Evolutionary conservation across 169 alveolate genomes (phyloP), one percentile per base, ranked within the genome.

Genomic region (Eimeria necatrix): DNA sequence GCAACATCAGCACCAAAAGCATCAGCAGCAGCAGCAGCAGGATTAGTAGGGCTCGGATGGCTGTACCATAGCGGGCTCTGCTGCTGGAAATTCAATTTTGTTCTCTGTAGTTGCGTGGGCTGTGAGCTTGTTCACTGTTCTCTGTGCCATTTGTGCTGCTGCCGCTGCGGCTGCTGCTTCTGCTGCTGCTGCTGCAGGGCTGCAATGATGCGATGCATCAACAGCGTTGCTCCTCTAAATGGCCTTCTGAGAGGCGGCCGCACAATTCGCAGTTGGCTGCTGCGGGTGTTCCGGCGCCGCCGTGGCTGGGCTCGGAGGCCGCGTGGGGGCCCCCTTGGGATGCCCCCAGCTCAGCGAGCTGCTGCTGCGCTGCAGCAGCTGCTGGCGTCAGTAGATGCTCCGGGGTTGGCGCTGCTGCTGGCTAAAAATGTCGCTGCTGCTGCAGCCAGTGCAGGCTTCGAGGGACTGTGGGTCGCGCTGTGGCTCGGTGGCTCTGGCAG

Each of bases 101-200:
- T 32, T 32, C 41, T 32, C 41, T 32, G 41, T 32, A 32, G 41
- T 2, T 56, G 12, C 12, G 68, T 56, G 2, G 22, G 68, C 22
- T 10, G 68, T 56, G 68, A 0, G 4, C 32, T 68, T 41, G n/a
- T 6, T 73, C 46, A 26, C 26, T 6, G 20, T 4, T 22, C 3
- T 73, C 7, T 41, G 26, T 26, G 68, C 83, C 10, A 41, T 48
- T 71, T 32, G n/a, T 22, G 48, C 52, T 71, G 48, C 83, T 26
- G 56, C 18, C 10, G 83, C 83, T 71, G 83, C 83, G 4, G 48
- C 83, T 71, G 83, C 83, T 71, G 83, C 51, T 71, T 32, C 83
- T 71, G 83, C 83, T 71, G 83, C 41, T 71, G 83, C 83, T 76
- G 87, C 64, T 76, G 87, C 87, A 76, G 87, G 32, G 87, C 87